phyloP scores from a whole-genome alignment of 176 grass and related monocot genomes.

The Tillandsia fasciculata region DNA sequence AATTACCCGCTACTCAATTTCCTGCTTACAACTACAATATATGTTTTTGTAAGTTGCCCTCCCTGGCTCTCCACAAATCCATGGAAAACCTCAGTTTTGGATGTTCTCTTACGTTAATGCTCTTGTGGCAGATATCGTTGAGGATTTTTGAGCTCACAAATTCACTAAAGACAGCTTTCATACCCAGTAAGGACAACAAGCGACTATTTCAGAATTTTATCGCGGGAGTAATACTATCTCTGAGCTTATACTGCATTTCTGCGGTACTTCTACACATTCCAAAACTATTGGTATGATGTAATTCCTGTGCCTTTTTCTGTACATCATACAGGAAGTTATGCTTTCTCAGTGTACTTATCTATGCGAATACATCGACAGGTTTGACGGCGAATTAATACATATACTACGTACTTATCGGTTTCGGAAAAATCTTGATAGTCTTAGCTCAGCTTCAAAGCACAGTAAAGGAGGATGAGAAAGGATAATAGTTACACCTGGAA shows the following conservation, averaged over 20 bases:
- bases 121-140: slow-evolving; percentile 35
- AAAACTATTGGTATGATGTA: slow-evolving; percentile 26
- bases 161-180: slow-evolving; percentile 29
- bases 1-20: slow-evolving; percentile 43
- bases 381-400: neutral
- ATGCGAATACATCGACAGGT: neutral
- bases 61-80: neutral
- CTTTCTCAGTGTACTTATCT: neutral
- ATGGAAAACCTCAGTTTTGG: neutral
- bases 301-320: neutral
- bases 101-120: slow-evolving; percentile 4
- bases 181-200: slow-evolving; percentile 39
- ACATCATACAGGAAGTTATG: neutral
- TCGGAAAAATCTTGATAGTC: neutral
- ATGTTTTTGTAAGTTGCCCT: slow-evolving; percentile 27
- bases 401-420: neutral
- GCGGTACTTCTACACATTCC: slow-evolving; percentile 26
- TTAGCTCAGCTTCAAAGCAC: neutral
- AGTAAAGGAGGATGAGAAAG: neutral
- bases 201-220: slow-evolving; percentile 36
- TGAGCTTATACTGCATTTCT: slow-evolving; percentile 35
- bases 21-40: slow-evolving; percentile 24
- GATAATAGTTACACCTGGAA: neutral
- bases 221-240: slow-evolving; percentile 20
- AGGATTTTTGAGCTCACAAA: slow-evolving; percentile 44